phyloP scores from a whole-genome alignment of 2,329 filamentous ascomycete genomes.

The Paraconiothyrium brasiliense region DNA sequence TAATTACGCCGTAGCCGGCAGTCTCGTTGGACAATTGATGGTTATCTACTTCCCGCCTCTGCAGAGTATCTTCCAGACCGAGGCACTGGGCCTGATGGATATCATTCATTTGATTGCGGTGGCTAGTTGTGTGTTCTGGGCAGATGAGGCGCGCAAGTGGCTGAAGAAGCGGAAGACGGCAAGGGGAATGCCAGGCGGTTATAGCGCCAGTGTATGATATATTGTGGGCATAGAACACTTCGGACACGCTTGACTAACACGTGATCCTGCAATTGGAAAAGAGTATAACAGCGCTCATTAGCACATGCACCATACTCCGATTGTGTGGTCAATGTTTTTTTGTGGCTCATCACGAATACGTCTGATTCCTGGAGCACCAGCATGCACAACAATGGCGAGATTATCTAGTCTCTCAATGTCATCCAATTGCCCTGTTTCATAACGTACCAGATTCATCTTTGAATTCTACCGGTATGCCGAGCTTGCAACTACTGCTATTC shows the following conservation, averaged over 20 bases:
- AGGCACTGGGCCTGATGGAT: slow-evolving; percentile 79
- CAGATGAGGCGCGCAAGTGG: slow-evolving; percentile 87
- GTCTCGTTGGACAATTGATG: slow-evolving; percentile 82
- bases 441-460: too few species aligned
- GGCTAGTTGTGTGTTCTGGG: slow-evolving; percentile 93
- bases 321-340: not conserved
- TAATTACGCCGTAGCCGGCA: slow-evolving; percentile 92
- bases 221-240: slow-evolving; percentile 9
- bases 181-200: slow-evolving; percentile 46
- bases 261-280: not conserved
- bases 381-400: too few species aligned
- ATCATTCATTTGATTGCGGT: slow-evolving; percentile 76
- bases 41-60: slow-evolving; percentile 96
- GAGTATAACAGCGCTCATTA: not conserved
- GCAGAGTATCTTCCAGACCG: slow-evolving; percentile 95
- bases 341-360: too few species aligned
- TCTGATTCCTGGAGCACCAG: too few species aligned
- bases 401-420: too few species aligned
- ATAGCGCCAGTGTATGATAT: slow-evolving; percentile 51
- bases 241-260: not conserved
- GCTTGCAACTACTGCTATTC: not conserved
- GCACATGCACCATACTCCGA: not conserved
- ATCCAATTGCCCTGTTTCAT: too few species aligned
- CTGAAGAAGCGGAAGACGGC: slow-evolving; percentile 54
- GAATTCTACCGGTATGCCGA: too few species aligned